Conservation (phyloP, 768 basidiomycete genomes). For the Lactifluus hygrophoroides region DNA sequence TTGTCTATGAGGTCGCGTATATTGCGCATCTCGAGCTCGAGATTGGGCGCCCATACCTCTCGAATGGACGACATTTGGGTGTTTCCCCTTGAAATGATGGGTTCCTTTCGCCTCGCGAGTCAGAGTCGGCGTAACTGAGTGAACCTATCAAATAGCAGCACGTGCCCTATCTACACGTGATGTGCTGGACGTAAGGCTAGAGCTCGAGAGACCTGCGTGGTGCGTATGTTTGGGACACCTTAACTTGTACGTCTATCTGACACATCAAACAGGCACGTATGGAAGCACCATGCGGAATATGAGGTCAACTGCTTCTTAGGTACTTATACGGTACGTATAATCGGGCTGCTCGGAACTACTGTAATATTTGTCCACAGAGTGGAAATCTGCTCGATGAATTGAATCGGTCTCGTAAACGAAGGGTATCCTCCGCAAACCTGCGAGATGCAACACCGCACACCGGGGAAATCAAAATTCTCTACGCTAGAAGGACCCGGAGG, state of each 20-base stretch:
- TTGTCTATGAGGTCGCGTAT: slow-evolving; percentile 82
- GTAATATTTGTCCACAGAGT: not conserved
- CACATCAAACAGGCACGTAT: slow-evolving; percentile 19
- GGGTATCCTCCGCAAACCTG: not conserved
- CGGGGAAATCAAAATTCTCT: too few relatives aligned
- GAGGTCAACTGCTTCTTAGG: slow-evolving; percentile 12
- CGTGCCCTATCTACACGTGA: slow-evolving; percentile 16
- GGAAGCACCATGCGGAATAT: slow-evolving; percentile 20
- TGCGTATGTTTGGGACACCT: not conserved
- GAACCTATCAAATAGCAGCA: not conserved
- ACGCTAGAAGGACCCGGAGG: not conserved
- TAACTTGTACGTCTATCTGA: slow-evolving; percentile 19
- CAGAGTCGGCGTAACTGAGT: not conserved
- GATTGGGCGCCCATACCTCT: slow-evolving; percentile 92
- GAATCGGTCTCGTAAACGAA: not conserved
- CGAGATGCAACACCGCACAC: too few relatives aligned
- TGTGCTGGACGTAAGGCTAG: not conserved
- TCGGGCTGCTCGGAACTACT: slow-evolving; percentile 9
- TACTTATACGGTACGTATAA: slow-evolving; percentile 7
- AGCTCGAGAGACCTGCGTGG: not conserved
- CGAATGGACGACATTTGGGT: slow-evolving; percentile 67
- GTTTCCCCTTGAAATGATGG: not conserved
- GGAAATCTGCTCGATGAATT: not conserved
- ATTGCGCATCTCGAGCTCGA: slow-evolving; percentile 85
- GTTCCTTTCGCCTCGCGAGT: not conserved